Percentiles rank a stretch among this genome's conserved stretches.
These are phyloP conservation scores for Asclepias syriaca DNA, from an alignment of 257 asterid genomes.

Conservation along the genomic window DNA sequence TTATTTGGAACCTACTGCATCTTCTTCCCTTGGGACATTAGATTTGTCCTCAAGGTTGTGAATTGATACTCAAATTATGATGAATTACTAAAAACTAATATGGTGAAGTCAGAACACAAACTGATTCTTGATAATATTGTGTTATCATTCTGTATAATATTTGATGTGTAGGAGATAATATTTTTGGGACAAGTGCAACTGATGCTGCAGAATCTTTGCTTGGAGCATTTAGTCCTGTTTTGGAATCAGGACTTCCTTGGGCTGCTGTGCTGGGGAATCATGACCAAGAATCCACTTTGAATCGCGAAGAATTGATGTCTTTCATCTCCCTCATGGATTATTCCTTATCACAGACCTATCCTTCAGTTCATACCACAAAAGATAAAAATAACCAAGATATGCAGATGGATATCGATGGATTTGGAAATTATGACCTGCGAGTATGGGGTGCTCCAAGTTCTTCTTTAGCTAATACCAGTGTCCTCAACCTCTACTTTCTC, in stretches of 20 bases:
- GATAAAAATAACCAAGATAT: conserved; percentile 23
- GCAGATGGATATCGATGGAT: conserved; percentile 54
- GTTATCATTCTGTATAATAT: neutral
- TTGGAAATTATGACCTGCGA: conserved; percentile 75
- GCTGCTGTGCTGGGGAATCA: conserved; percentile 94
- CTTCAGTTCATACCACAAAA: conserved; percentile 29
- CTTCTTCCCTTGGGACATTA: too few species aligned
- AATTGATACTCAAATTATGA: too few species aligned
- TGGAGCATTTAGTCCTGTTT: conserved; percentile 61
- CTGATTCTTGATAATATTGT: neutral
- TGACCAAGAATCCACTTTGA: conserved; percentile 95
- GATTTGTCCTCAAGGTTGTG: too few species aligned
- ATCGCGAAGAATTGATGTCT: conserved; percentile 81
- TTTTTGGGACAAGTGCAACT: conserved; percentile 72
- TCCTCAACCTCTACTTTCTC: conserved; percentile 74
- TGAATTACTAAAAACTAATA: too few species aligned
- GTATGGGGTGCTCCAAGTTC: conserved; percentile 81
- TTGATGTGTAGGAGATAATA: conserved; percentile 66
- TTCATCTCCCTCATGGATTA: conserved; percentile 92
- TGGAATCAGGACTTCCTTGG: conserved; percentile 78
- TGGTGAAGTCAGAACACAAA: too few species aligned
- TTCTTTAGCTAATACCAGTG: conserved; percentile 50
- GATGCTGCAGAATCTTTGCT: conserved; percentile 95
- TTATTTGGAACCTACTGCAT: too few species aligned
- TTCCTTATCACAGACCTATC: conserved; percentile 75